Conservation (phyloP, 768 basidiomycete species). For the Astraeus odoratus region DNA sequence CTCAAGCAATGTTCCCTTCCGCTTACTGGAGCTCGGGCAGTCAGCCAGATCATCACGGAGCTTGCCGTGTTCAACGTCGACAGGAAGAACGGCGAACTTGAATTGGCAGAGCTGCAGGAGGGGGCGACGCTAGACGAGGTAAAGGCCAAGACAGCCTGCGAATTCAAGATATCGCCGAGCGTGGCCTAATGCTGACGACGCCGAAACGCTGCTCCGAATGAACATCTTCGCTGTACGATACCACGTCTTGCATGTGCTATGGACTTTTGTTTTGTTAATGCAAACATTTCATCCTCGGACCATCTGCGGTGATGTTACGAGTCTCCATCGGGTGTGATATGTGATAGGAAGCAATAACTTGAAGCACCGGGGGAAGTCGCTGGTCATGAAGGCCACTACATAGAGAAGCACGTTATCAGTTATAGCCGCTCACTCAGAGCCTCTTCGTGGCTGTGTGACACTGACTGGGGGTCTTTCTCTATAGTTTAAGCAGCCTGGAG, state of each 20-base stretch:
- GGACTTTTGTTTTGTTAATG: too few relatives aligned
- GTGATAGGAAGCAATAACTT: too few relatives aligned
- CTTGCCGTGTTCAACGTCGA: slow-evolving; percentile 88
- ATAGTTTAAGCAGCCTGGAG: too few relatives aligned
- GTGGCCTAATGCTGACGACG: slow-evolving; percentile 44
- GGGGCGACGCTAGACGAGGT: slow-evolving; percentile 83
- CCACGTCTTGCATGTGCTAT: neutral
- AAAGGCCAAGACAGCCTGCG: slow-evolving; percentile 78
- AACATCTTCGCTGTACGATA: neutral
- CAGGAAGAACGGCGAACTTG: slow-evolving; percentile 61
- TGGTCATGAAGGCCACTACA: too few relatives aligned
- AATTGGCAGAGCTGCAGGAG: slow-evolving; percentile 75
- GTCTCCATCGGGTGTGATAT: too few relatives aligned
- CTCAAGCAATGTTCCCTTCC: slow-evolving; percentile 76
- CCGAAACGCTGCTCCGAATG: neutral
- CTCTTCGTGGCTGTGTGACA: too few relatives aligned
- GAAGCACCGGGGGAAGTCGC: too few relatives aligned
- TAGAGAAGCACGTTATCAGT: too few relatives aligned
- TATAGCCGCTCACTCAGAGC: too few relatives aligned
- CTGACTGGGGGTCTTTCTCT: too few relatives aligned
- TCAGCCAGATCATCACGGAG: slow-evolving; percentile 91
- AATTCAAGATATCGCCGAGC: slow-evolving; percentile 56
- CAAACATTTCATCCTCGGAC: too few relatives aligned
- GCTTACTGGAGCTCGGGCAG: slow-evolving; percentile 79
- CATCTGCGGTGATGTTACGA: too few relatives aligned